phyloP scores from a whole-genome alignment of 805 yeast species.

The Torulaspora gathmanii region DNA sequence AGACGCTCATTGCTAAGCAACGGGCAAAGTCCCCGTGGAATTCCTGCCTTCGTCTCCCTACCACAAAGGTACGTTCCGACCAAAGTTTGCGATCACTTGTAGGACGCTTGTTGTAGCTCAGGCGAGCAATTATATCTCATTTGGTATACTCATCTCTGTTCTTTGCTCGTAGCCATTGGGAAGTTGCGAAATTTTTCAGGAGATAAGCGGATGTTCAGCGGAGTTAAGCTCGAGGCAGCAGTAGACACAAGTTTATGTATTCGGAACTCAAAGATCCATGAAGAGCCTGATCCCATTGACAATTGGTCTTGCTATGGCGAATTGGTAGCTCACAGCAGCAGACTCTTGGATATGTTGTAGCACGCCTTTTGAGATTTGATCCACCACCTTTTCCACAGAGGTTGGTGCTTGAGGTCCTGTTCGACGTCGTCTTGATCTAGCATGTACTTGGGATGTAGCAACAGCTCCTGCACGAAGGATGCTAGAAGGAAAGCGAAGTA shows the following conservation, averaged over 20 bases:
- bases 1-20: neutral
- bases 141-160: too few relatives aligned
- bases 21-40: neutral
- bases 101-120: neutral
- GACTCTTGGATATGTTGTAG: conserved; percentile 29
- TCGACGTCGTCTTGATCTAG: conserved; percentile 38
- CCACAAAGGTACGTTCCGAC: neutral
- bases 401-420: conserved; percentile 35
- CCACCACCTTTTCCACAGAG: conserved; percentile 29
- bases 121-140: too few relatives aligned
- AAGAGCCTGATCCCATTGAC: too few relatives aligned
- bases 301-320: too few relatives aligned
- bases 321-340: conserved; percentile 12
- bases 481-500: conserved; percentile 58
- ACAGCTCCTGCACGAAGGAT: conserved; percentile 55
- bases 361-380: conserved; percentile 31
- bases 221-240: conserved; percentile 2
- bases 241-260: neutral
- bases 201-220: neutral
- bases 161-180: neutral
- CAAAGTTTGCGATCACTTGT: neutral
- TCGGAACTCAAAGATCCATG: neutral
- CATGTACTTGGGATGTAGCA: conserved; percentile 44
- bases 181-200: conserved; percentile 4
- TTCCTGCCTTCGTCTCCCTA: neutral